These are phyloP conservation scores for Dacryopinax primogenitus DNA, from an alignment of 768 basidiomycete species.

Conservation along the genomic window DNA sequence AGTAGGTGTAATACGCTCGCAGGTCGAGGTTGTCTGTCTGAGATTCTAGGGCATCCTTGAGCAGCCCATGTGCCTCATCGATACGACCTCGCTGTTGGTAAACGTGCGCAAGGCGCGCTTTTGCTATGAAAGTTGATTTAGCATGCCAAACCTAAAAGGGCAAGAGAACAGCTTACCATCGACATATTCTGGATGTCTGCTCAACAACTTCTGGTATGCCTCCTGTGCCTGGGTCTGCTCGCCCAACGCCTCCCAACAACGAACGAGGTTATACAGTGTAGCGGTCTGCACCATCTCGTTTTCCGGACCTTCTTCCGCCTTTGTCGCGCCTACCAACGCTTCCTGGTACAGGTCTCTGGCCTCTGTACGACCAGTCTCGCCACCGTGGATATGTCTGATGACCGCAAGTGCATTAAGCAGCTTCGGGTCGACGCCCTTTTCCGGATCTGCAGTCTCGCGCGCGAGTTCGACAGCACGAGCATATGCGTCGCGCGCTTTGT, in stretches of 20 bases:
- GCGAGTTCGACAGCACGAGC: conserved; percentile 59
- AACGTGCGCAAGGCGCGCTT: conserved; percentile 82
- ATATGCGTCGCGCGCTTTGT: conserved; percentile 58
- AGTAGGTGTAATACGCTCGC: conserved; percentile 86
- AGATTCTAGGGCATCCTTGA: conserved; percentile 79
- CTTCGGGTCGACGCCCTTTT: conserved; percentile 44
- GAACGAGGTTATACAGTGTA: conserved; percentile 79
- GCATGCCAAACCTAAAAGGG: too few relatives aligned
- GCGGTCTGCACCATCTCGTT: conserved; percentile 65
- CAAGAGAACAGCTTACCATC: too few relatives aligned
- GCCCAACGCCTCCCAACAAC: conserved; percentile 78
- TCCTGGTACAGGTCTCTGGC: conserved; percentile 59
- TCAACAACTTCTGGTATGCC: conserved; percentile 74
- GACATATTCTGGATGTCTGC: conserved; percentile 89
- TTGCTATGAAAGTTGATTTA: conserved; percentile 50
- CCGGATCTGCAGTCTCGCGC: conserved; percentile 31
- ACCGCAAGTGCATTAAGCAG: conserved; percentile 72
- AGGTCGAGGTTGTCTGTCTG: conserved; percentile 70
- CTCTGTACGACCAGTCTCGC: conserved; percentile 28
- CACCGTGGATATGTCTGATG: conserved; percentile 56
- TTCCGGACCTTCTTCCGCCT: conserved; percentile 35
- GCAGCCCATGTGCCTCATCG: conserved; percentile 71
- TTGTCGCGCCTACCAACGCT: conserved; percentile 43
- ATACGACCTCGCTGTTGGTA: conserved; percentile 51
- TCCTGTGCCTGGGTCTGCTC: conserved; percentile 61